These are phyloP conservation scores for Lasiodiplodia hormozganensis DNA, from an alignment of 2,329 filamentous ascomycete genomes.

Conservation along the genomic window DNA sequence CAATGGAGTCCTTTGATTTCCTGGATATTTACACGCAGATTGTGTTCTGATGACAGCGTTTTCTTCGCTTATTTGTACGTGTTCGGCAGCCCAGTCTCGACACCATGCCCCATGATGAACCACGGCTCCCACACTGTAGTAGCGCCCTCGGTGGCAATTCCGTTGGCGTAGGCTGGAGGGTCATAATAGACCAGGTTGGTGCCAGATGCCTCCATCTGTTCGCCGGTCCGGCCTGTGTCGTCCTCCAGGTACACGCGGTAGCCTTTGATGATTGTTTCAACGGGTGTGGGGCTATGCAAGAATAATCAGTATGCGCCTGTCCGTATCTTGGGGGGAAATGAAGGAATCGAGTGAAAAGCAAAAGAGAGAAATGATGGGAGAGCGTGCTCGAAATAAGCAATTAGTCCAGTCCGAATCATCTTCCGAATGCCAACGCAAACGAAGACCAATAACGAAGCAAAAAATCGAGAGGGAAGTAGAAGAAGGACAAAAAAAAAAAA, in stretches of 20 bases:
- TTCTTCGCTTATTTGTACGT: constrained; percentile 33
- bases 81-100: constrained; percentile 50
- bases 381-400: too few relatives aligned
- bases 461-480: too few relatives aligned
- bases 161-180: constrained; percentile 50
- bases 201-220: constrained; percentile 54
- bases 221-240: constrained; percentile 47
- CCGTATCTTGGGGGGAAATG: too few relatives aligned
- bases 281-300: constrained; percentile 40
- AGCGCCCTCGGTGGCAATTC: constrained; percentile 49
- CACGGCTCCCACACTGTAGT: constrained; percentile 58
- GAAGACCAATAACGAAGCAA: too few relatives aligned
- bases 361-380: too few relatives aligned
- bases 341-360: too few relatives aligned
- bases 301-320: background rate
- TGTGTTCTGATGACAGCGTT: too few relatives aligned
- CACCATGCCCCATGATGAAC: constrained; percentile 54
- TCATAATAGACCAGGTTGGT: constrained; percentile 50
- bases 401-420: too few relatives aligned
- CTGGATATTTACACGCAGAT: too few relatives aligned
- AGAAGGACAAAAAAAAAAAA: background rate
- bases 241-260: constrained; percentile 57
- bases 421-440: too few relatives aligned
- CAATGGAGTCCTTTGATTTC: too few relatives aligned
- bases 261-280: constrained; percentile 52